These are phyloP conservation scores for Tetradesmus lagerheimii DNA, from an alignment of 139 green algal species.

Conservation along the genomic window DNA sequence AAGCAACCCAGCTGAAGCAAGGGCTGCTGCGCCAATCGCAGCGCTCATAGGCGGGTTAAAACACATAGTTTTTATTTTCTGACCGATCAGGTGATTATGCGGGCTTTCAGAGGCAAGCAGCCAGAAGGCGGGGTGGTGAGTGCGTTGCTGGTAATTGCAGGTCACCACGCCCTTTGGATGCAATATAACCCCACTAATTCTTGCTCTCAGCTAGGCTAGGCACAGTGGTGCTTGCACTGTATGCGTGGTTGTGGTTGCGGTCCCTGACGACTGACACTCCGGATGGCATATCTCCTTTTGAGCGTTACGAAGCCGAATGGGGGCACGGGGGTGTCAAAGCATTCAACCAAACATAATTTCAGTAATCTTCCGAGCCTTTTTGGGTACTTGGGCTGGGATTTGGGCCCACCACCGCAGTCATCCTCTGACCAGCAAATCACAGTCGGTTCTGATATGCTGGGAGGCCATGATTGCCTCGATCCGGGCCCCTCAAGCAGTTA, in stretches of 20 bases:
- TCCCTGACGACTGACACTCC: neutral
- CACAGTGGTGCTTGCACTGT: too few species aligned
- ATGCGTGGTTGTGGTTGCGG: neutral
- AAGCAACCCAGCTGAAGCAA: conserved; percentile 18
- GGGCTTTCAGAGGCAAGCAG: neutral
- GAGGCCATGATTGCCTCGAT: too few species aligned
- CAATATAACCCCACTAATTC: too few species aligned
- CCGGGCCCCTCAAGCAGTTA: too few species aligned
- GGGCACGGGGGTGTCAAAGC: too few species aligned
- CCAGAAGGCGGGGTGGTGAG: neutral
- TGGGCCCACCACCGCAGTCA: neutral
- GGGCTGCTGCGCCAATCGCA: neutral
- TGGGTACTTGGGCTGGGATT: neutral
- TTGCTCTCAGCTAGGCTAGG: too few species aligned
- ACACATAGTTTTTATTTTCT: conserved; percentile 9
- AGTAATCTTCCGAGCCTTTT: too few species aligned
- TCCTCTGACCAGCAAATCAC: too few species aligned
- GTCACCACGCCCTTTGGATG: too few species aligned
- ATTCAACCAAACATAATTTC: too few species aligned
- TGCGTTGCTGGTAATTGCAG: neutral
- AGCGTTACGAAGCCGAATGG: too few species aligned
- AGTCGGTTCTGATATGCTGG: too few species aligned
- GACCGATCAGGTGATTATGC: neutral
- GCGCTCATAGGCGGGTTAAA: conserved; percentile 27
- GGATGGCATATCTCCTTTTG: neutral